phyloP scores from a whole-genome alignment of 2,329 filamentous ascomycete species.

The Hypoxylon sp. region DNA sequence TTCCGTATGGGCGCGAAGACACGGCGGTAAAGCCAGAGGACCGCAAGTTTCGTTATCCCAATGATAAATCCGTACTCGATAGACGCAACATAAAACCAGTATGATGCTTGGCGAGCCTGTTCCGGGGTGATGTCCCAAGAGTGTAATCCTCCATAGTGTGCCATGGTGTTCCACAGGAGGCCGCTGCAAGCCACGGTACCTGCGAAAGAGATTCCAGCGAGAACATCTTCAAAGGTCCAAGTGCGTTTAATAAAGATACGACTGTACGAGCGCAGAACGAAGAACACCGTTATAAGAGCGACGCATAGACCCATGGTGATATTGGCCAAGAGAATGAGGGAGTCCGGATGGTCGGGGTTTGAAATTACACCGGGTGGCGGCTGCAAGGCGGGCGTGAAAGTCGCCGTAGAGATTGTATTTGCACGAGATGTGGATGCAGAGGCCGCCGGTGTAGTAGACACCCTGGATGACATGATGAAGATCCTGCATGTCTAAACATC shows the following conservation, averaged over 20 bases:
- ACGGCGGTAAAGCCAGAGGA: constrained; percentile 42
- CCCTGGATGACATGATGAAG: background rate
- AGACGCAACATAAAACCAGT: constrained; percentile 40
- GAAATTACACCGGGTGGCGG: background rate
- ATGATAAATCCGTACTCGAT: constrained; percentile 40
- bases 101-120: constrained; percentile 10
- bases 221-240: constrained; percentile 8
- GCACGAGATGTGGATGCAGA: too few relatives aligned
- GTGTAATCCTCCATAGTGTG: constrained; percentile 5
- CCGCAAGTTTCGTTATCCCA: constrained; percentile 37
- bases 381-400: constrained; percentile 5
- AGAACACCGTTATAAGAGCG: constrained; percentile 3
- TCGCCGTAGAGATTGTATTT: background rate
- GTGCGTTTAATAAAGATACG: constrained; percentile 9
- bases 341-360: background rate
- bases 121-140: constrained; percentile 6
- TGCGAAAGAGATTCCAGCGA: background rate
- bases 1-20: constrained; percentile 39
- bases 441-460: background rate
- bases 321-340: background rate
- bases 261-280: background rate
- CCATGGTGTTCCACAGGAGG: constrained; percentile 3
- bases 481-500: background rate
- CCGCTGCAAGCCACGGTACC: constrained; percentile 4
- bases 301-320: constrained; percentile 1